Base-by-base conservation (phyloP, 306 rosid species). In the Castanea mollissima region DNA sequence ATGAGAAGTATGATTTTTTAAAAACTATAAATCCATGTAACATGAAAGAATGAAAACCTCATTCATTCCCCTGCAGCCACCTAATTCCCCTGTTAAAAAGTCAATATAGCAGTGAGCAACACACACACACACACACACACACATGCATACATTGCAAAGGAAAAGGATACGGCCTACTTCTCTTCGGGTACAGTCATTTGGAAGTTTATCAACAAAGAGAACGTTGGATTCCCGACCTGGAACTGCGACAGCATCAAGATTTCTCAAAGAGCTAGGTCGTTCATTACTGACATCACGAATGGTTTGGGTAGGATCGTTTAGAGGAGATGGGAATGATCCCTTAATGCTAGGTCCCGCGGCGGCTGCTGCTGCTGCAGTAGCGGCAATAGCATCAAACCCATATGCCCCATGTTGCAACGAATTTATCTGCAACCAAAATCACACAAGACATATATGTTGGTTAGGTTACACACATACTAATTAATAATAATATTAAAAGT, bases 81-180 rank as follows among this genome's bases (percentile, higher is more conserved):
- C 6, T 5, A 25, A 60, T 60, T 60, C 19, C 18, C 32, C 34
- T 27, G 27, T 29, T 27, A 62, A 62, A 23, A 27, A 16, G 14
- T 23, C 16, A 62, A 62, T 27, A 27, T 60, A 25, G 68, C 68
- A 25, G n/a, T 1, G 34, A 62, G 38, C 38, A 62, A 25, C 38
- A 62, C 35, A 62, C 32, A 52, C 71, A 57, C 57, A 69, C 71
- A 69, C 71, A 58, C 76, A 75, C 29, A 73, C 27, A 77, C 12
- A 8, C 74, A 69, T 0, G 6, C 29, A 74, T 73, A 76, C n/a
- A 56, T 5, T n/a, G 25, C 0, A 72, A 54, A 73, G 65, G 63
- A 83, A 83, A 83, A 91, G 97, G 98, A 93, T 91, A 91, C 96
- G 94, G 38, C 96, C 92, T 51, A 91, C 96, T 91, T 91, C 98